Evolutionary conservation across 2,329 filamentous ascomycete species (phyloP), one percentile per base, ranked within the genome.

Genomic region (Apiospora rasikravindrae): DNA sequence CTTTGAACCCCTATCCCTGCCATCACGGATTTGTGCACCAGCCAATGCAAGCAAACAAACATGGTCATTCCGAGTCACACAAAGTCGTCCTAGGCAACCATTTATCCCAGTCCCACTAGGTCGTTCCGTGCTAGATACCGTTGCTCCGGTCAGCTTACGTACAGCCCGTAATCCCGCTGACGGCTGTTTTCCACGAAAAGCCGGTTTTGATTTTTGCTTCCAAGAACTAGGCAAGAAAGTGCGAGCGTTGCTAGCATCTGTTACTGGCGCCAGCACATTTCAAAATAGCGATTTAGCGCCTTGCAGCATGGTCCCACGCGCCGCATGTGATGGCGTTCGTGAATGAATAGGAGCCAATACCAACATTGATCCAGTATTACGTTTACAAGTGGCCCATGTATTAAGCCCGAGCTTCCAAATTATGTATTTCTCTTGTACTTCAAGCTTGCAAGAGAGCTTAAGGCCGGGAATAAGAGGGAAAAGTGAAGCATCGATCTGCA

Each of bases 61-160:
- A 64, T 14, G 33, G 19, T 24, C 8, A 7, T 57, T 40, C 57
- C 22, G 57, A 14, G 8, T 33, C 26, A 61, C 14, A 8, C 26
- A 19, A 57, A 11, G 51, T 57, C 19, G 29, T 14, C 53, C 29
- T 26, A 26, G 16, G 19, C 2, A 4, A 3, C 26, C 14, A 57
- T 19, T 19, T 29, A 14, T 19, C 26, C 14, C 16, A 33, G 24
- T 29, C 7, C 51, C 51, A 29, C 1, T 26, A 33, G 14, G 26
- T 16, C 5, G 5, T 26, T 57, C 51, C 51, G 51, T 37, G 53
- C 33, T 64, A 37, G 11, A 22, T 19, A 40, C 33, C 10, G 22
- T 64, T 40, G 33, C 19, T 40, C 57, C 29, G 57, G 57, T 64
- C 33, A 64, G 57, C 57, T 64, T 64, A 64, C 57, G 7, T 64